These are phyloP conservation scores for Saturnispora hagleri DNA, from an alignment of 805 yeast species.

Conservation along the genomic window DNA sequence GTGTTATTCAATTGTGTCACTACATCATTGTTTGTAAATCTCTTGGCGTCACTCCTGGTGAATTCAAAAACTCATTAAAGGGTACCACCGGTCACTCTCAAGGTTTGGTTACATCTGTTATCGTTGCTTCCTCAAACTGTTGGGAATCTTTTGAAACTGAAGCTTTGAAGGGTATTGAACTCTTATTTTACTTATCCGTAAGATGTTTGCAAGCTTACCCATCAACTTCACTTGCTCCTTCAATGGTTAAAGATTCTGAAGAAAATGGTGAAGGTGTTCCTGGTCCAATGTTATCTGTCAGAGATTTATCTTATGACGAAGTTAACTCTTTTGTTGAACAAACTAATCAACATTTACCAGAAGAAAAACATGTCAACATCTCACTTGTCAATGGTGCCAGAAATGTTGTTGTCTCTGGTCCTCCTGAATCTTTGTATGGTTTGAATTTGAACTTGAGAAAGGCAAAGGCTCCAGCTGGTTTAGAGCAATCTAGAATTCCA, in stretches of 20 bases:
- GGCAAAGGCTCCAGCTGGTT: conserved; percentile 89
- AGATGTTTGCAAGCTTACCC: conserved; percentile 89
- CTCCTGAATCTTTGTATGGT: conserved; percentile 96
- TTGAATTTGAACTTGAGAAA: conserved; percentile 84
- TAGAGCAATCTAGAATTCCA: conserved; percentile 93
- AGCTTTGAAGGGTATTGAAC: conserved; percentile 69
- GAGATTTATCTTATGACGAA: conserved; percentile 75
- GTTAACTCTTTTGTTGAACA: conserved; percentile 70
- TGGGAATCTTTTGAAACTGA: conserved; percentile 77
- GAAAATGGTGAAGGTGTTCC: conserved; percentile 95
- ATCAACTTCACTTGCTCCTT: conserved; percentile 87
- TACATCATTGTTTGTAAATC: conserved; percentile 80
- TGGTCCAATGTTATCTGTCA: conserved; percentile 92
- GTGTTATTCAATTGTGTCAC: conserved; percentile 91
- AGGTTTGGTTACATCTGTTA: conserved; percentile 88
- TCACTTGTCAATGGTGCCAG: conserved; percentile 94
- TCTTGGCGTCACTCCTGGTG: conserved; percentile 84
- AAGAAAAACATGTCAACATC: conserved; percentile 80
- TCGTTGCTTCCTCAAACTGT: conserved; percentile 69
- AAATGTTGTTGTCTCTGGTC: conserved; percentile 92
- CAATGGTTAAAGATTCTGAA: conserved; percentile 82
- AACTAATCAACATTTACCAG: conserved; percentile 90
- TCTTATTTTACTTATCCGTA: conserved; percentile 88
- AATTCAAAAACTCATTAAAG: conserved; percentile 55
- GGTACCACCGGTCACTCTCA: conserved; percentile 89